Base-by-base conservation (phyloP, 2,329 filamentous ascomycete genomes). In the Verruconis gallopava region DNA sequence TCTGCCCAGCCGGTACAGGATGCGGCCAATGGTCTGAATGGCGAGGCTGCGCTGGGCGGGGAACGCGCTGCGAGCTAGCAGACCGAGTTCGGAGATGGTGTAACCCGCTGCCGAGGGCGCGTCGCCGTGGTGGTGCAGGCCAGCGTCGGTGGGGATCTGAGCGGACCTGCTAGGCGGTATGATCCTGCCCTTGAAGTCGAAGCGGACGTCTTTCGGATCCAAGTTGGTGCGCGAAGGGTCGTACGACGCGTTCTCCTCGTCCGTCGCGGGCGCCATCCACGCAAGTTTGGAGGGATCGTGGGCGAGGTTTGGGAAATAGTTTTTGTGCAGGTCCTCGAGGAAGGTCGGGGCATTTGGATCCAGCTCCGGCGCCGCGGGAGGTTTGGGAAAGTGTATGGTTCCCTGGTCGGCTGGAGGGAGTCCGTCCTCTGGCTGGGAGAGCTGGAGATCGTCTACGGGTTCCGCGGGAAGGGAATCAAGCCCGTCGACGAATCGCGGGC, bases 51-150 rank as follows among this genome's bases (percentile, higher is more conserved):
- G 68, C 65, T 98, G 91, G 1, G 83, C 80, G 0, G 91, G 76
- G 15, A 94, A 85, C 0, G 79, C 77, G 43, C 84, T 93, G 22
- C 89, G 73, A 3, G 85, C 78, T 2, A 95, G 71, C 21, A 81
- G 75, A 1, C 85, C 79, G 1, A 98, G 69, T 60, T 98, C 91
- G 0, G 78, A 76, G 21, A 98, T 74, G 0, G 91, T 96, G 61
- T 98, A 98, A 0, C 91, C 91, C 0, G 91, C 91, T 1, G 88
- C 85, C 60, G 93, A 85, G 13, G 91, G 91, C 1, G 89, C 88
- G 45, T 88, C 77, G 48, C 82, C 86, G 58, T 98, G 91, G 59
- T 98, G 89, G 59, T 98, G 91, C 12, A 98, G 71, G 0, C 91
- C 91, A 46, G 80, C 75, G 11, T 77, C 79, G 1, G 76, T 75